Base-by-base conservation (phyloP, 2,329 filamentous ascomycete genomes). In the Acrocalymma vagum region DNA sequence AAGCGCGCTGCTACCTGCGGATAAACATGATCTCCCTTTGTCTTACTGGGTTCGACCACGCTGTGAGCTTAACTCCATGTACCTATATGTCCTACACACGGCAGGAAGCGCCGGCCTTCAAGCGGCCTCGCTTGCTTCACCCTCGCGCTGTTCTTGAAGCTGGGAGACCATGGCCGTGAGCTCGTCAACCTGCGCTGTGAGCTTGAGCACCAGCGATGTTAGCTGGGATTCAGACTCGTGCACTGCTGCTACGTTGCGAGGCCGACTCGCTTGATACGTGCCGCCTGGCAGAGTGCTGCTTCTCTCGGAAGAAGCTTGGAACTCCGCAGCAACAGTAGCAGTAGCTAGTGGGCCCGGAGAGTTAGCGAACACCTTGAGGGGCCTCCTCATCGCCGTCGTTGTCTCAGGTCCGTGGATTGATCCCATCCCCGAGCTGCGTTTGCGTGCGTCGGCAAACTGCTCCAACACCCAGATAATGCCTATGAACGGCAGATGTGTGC, bases 381-480 rank as follows among this genome's bases (percentile, higher is more conserved):
- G 38, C 42, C 55, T 58, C 36, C 53, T 69, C 15, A 43, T 45
- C 37, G 43, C 37, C 22, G 46, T 44, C 20, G 59, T 56, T 23
- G 58, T 63, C 39, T 65, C 63, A 29, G 67, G 67, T 30, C 63
- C 64, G 37, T 59, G 62, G 46, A 66, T 65, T 10, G 62, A 67
- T 22, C 51, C 38, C 15, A 38, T 42, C 11, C 48, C 52, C 13
- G 51, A 48, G 20, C 51, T 45, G 32, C 50, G 51, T 29, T 43
- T 57, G 18, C 49, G 58, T 27, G 52, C 51, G 29, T 54, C 42
- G 33, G 57, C 61, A 42, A 69, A 60, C 48, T 65, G 73, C 69
- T 90, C 87, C 63, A 87, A 90, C n/a, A 78, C 60, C 65, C 81
- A 79, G 52, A 92, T 91, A 29, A 78, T 72, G n/a, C 71, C 81